Evolutionary conservation across 2,329 filamentous ascomycete genomes (phyloP).

Genomic region (Bertia moriformis): DNA sequence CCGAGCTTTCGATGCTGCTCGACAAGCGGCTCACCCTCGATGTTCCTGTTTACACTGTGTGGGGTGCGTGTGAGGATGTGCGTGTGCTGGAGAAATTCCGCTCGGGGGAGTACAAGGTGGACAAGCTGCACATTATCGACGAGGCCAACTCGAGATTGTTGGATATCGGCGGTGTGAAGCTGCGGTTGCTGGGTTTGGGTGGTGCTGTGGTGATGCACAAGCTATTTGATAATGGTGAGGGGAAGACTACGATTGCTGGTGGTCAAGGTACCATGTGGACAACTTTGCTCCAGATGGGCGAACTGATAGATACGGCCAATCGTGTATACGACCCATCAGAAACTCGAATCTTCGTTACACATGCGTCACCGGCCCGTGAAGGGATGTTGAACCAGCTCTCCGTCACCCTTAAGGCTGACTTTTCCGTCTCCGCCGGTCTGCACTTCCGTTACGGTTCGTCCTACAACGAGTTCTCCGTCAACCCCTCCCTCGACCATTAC

Average conservation of each 20-base stretch:
- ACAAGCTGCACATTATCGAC: conserved; percentile 95
- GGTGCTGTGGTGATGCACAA: conserved; percentile 99
- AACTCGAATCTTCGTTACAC: conserved; percentile 89
- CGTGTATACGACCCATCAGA: conserved; percentile 97
- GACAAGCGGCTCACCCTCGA: conserved; percentile 81
- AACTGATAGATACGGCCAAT: conserved; percentile 93
- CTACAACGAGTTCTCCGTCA: conserved; percentile 99
- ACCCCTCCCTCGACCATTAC: conserved; percentile 94
- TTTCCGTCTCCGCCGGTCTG: conserved; percentile 90
- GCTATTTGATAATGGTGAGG: conserved; percentile 96
- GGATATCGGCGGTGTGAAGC: conserved; percentile 88
- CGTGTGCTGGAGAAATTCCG: conserved; percentile 93
- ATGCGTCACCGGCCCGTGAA: conserved; percentile 90
- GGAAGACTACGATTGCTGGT: conserved; percentile 91
- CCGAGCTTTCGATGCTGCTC: conserved; percentile 79
- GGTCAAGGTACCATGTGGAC: conserved; percentile 99
- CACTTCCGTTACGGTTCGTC: conserved; percentile 98
- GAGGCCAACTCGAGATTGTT: conserved; percentile 91
- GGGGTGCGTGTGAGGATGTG: conserved; percentile 97
- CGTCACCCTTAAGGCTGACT: conserved; percentile 92
- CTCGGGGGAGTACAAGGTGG: conserved; percentile 93
- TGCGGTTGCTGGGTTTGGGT: conserved; percentile 81
- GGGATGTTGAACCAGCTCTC: conserved; percentile 95
- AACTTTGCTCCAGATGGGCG: conserved; percentile 91
- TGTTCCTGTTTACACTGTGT: conserved; percentile 94